Conservation (phyloP, 805 yeast species). For the Lipomyces lipofer region DNA sequence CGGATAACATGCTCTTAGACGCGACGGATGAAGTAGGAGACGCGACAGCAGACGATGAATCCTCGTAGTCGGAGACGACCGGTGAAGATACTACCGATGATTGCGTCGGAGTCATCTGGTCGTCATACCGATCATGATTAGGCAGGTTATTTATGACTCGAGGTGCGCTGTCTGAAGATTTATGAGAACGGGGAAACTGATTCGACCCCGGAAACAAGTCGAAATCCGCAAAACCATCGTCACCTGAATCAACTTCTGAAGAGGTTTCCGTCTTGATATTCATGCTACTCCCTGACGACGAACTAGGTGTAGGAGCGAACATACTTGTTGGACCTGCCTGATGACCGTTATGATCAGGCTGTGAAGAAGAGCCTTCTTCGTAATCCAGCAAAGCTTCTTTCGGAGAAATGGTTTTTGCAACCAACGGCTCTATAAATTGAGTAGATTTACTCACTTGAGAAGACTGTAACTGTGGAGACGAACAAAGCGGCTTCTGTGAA, state of each 20-base stretch:
- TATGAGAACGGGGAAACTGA: constrained; percentile 13
- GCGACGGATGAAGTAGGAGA: constrained; percentile 16
- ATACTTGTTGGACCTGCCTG: constrained; percentile 1
- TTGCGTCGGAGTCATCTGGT: constrained; percentile 6
- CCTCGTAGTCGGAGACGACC: constrained; percentile 8
- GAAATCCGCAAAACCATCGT: constrained; percentile 8
- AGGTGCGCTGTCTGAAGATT: no score
- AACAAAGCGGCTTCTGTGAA: no score
- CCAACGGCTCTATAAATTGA: constrained; percentile 9
- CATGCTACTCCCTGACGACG: constrained; percentile 17
- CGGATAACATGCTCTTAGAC: background rate
- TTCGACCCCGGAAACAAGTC: constrained; percentile 9
- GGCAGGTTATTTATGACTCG: no score
- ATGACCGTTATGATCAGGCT: background rate
- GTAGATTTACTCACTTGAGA: background rate
- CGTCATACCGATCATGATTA: background rate
- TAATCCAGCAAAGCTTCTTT: constrained; percentile 28
- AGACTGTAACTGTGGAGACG: background rate
- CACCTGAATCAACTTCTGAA: constrained; percentile 17
- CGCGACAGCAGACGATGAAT: constrained; percentile 6
- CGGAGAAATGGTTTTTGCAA: constrained; percentile 26
- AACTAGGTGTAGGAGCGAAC: constrained; percentile 24
- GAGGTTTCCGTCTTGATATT: constrained; percentile 5
- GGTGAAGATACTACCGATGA: constrained; percentile 21
- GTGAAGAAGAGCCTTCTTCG: constrained; percentile 3